Base-by-base conservation (phyloP, 208 protist species). In the Acanthamoeba sp. region DNA sequence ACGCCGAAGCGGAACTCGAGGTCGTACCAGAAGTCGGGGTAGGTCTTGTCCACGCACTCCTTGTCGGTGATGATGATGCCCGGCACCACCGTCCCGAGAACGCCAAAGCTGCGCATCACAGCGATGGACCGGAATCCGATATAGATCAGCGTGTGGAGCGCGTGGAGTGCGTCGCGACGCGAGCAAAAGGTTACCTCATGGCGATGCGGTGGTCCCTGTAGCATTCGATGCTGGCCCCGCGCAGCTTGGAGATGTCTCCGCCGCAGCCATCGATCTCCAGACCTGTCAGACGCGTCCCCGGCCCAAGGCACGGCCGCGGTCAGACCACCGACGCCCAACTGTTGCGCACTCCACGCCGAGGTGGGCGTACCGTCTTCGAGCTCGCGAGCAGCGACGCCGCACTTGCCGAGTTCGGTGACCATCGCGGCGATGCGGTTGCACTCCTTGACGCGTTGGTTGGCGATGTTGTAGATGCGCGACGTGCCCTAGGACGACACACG, bases 361-460 rank as follows among this genome's bases (percentile, higher is more conserved):
- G n/a, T n/a, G 82, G 22, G 9, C 9, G 29, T 91, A 45, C 97
- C 96, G 80, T 97, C 96, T 6, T 94, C 93, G 9, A 97, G 93
- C 88, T 97, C 97, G 6, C 73, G 73, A 2, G 84, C 76, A 16
- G 18, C 24, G 2, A 96, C 94, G 38, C 95, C 96, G 36, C 94
- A 88, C 92, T 98, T 98, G 50, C 42, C 59, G 40, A 98, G 95
- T 94, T 98, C 97, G 3, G 78, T 88, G n/a, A 97, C 80, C 96
- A 97, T 97, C 22, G 87, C 97, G 22, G 87, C 80, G 36, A 98
- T 97, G 36, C 97, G 95, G 88, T 98, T 98, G 95, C 97, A 98
- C 93, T 98, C 97, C 94, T 98, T 98, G 40, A 98, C 97, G 29
- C 96, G 95, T 95, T 98, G 97, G 92, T 98, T 98, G 36, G 96